A percentile compares a stretch with the other conserved stretches of the same genome.
These are phyloP conservation scores for Hypoxylon lienhwacheense DNA, from an alignment of 495 filamentous ascomycete genomes.

Conservation along the genomic window DNA sequence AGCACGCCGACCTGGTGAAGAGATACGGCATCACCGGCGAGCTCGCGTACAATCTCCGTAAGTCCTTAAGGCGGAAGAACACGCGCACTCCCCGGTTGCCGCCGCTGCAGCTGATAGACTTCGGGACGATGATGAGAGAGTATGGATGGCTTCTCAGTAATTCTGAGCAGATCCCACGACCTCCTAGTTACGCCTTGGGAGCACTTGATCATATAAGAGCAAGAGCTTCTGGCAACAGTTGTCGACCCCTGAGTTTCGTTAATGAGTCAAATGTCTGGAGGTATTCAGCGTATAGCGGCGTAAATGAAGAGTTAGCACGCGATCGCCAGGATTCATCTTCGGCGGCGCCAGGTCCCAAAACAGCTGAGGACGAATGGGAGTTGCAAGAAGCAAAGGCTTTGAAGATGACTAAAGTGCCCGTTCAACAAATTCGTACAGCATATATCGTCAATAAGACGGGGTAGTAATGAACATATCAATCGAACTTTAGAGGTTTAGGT, in stretches of 20 bases:
- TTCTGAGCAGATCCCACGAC: neutral
- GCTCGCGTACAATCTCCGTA: slow-evolving; percentile 25
- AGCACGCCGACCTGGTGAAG: slow-evolving; percentile 10
- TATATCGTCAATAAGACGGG: neutral
- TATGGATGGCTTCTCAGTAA: neutral
- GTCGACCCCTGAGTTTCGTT: neutral
- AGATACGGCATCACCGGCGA: slow-evolving; percentile 13
- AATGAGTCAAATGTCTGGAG: slow-evolving; percentile 23
- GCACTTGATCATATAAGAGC: slow-evolving; percentile 10
- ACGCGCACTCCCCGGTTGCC: slow-evolving; percentile 4
- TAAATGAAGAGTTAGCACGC: neutral
- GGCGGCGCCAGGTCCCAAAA: neutral
- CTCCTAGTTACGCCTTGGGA: slow-evolving; percentile 4
- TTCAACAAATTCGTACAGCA: neutral
- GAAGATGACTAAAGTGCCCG: slow-evolving; percentile 11
- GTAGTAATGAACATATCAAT: neutral
- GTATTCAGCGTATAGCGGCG: neutral
- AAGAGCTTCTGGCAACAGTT: neutral
- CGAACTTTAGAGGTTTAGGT: too few species aligned
- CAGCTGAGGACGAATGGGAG: slow-evolving; percentile 6
- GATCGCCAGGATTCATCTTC: neutral
- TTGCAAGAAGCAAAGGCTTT: slow-evolving; percentile 10
- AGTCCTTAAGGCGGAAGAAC: slow-evolving; percentile 23
- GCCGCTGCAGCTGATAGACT: slow-evolving; percentile 17
- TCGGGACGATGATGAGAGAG: neutral